These are phyloP conservation scores for Fusarium humuli DNA, from an alignment of 2,329 filamentous ascomycete genomes.

Conservation along the genomic window DNA sequence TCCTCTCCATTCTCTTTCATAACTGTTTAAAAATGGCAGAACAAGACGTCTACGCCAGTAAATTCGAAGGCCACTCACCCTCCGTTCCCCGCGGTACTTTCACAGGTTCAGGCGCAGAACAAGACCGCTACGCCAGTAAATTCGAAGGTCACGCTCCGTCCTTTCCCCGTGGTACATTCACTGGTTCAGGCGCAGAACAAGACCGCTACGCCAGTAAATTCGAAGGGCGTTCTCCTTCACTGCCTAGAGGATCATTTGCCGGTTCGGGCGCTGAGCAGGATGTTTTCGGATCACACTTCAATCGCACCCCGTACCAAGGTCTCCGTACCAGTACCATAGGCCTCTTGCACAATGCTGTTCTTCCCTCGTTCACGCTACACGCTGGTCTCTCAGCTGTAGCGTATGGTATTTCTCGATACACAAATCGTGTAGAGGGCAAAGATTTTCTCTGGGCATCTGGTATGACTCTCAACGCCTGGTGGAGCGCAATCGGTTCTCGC, in stretches of 20 bases:
- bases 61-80: background rate
- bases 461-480: slow-evolving; percentile 27
- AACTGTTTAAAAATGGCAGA: slow-evolving; percentile 12
- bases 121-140: background rate
- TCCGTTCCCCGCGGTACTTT: background rate
- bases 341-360: slow-evolving; percentile 4
- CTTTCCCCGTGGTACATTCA: background rate
- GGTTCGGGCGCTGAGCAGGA: slow-evolving; percentile 9
- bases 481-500: slow-evolving; percentile 19
- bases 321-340: slow-evolving; percentile 12
- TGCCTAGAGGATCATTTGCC: background rate
- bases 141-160: background rate
- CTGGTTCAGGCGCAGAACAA: background rate
- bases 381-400: slow-evolving; percentile 8
- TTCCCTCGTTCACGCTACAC: slow-evolving; percentile 13
- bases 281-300: slow-evolving; percentile 19
- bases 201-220: background rate
- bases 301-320: slow-evolving; percentile 4
- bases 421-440: slow-evolving; percentile 12
- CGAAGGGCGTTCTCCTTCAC: background rate
- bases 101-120: background rate
- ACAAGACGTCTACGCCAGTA: slow-evolving; percentile 8
- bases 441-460: slow-evolving; percentile 22
- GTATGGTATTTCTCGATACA: slow-evolving; percentile 18
- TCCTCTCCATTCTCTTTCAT: rapidly evolving